These are phyloP conservation scores for Aristolochia contorta DNA, from an alignment of 164 flowering plant species.

Conservation along the genomic window DNA sequence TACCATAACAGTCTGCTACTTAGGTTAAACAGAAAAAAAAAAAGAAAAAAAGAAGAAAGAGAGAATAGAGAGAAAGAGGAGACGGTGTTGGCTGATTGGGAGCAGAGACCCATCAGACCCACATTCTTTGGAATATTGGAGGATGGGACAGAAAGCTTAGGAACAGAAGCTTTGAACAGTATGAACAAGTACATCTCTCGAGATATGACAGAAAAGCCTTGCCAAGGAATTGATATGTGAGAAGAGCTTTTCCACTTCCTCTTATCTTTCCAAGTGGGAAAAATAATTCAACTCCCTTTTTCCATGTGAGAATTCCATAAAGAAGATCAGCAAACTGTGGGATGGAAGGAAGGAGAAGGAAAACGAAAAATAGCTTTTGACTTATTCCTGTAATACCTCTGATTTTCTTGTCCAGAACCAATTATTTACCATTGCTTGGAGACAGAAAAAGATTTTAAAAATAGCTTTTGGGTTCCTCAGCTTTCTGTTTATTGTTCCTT, in stretches of 20 bases:
- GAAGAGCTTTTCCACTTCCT: conserved; percentile 17
- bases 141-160: conserved; percentile 91
- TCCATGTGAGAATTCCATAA: conserved; percentile 3
- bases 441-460: conserved; percentile 1
- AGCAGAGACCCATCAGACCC: conserved; percentile 38
- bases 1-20: conserved; percentile 14
- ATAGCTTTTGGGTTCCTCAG: conserved; percentile 16
- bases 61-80: too few relatives aligned
- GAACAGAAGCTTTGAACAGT: conserved; percentile 76
- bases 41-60: not conserved
- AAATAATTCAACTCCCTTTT: conserved; percentile 19
- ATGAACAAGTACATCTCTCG: conserved; percentile 23
- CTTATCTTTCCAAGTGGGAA: conserved; percentile 20
- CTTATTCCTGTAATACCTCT: too few relatives aligned
- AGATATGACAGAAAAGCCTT: conserved; percentile 41
- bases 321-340: not conserved
- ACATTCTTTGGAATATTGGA: conserved; percentile 47
- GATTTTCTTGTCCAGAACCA: too few relatives aligned
- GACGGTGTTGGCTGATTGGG: conserved; percentile 34
- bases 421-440: not conserved
- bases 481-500: conserved; percentile 12
- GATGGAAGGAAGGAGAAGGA: not conserved
- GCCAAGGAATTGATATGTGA: conserved; percentile 17
- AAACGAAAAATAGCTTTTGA: not conserved
- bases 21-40: not conserved